Conservation (phyloP, 768 basidiomycete genomes). For the Boletales sp. region DNA sequence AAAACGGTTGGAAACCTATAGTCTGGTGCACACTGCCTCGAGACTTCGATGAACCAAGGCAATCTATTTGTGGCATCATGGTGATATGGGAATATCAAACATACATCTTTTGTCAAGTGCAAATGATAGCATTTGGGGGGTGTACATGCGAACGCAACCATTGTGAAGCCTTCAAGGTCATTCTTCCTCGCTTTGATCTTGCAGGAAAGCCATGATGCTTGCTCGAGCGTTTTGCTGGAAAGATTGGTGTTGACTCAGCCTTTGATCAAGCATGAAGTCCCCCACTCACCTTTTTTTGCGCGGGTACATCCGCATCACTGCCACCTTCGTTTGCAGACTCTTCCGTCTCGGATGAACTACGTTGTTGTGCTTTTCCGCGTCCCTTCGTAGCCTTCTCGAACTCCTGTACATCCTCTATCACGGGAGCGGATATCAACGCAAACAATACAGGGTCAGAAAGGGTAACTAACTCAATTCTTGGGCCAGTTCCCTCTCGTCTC, state of each 20-base stretch:
- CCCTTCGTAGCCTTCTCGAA: conserved; percentile 54
- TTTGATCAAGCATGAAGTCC: background rate
- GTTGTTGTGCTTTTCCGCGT: conserved; percentile 17
- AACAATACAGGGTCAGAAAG: background rate
- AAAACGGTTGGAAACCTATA: too few relatives aligned
- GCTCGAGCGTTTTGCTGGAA: conserved; percentile 43
- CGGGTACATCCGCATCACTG: conserved; percentile 31
- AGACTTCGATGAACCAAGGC: too few relatives aligned
- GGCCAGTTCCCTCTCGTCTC: conserved; percentile 67
- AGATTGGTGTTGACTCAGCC: background rate
- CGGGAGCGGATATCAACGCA: background rate
- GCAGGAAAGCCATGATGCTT: conserved; percentile 70
- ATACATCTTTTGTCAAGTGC: too few relatives aligned
- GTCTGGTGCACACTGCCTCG: too few relatives aligned
- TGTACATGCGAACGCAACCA: too few relatives aligned
- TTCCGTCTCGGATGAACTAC: conserved; percentile 13
- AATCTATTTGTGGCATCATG: too few relatives aligned
- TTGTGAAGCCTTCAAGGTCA: background rate
- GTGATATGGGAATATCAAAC: too few relatives aligned
- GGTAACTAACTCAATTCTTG: conserved; percentile 66
- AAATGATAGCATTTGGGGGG: too few relatives aligned
- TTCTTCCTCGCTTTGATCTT: conserved; percentile 65
- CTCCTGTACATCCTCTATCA: conserved; percentile 67
- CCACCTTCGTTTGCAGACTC: conserved; percentile 32
- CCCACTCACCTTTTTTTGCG: conserved; percentile 41